Conservation (phyloP, 1,284 basidiomycete genomes). For the Phlebopus sp. region DNA sequence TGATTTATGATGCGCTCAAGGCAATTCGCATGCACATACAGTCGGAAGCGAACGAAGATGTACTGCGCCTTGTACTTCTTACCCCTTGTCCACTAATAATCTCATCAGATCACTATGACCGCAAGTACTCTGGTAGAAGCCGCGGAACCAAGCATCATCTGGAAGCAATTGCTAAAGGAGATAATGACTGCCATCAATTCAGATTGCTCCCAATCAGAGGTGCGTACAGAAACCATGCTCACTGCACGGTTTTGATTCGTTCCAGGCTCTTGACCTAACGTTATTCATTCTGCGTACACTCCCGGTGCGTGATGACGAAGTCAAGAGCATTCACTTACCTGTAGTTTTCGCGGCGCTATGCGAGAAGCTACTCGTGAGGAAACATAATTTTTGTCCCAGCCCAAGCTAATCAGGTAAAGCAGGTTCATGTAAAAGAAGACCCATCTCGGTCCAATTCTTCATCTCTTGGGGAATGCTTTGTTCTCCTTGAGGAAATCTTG, state of each 20-base stretch:
- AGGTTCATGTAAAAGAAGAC: conserved; percentile 43
- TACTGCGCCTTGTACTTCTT: conserved; percentile 31
- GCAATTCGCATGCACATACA: conserved; percentile 63
- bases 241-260: conserved; percentile 4
- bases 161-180: conserved; percentile 70
- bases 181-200: conserved; percentile 52
- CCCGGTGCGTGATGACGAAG: conserved; percentile 77
- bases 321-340: conserved; percentile 77
- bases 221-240: conserved; percentile 21
- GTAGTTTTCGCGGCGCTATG: conserved; percentile 66
- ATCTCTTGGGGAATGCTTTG: conserved; percentile 44
- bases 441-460: conserved; percentile 33
- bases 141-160: conserved; percentile 85
- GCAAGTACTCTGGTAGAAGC: conserved; percentile 91
- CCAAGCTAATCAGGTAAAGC: conserved; percentile 4
- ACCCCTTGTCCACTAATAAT: conserved; percentile 10
- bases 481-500: conserved; percentile 53
- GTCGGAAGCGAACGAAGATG: conserved; percentile 57
- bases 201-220: conserved; percentile 45
- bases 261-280: conserved; percentile 59
- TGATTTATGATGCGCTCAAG: conserved; percentile 80
- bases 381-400: conserved; percentile 4
- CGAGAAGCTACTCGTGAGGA: conserved; percentile 58
- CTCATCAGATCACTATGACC: conserved; percentile 69
- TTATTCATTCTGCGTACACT: conserved; percentile 73